phyloP scores from a whole-genome alignment of 768 basidiomycete genomes.

The Filobasidium wieringae region DNA sequence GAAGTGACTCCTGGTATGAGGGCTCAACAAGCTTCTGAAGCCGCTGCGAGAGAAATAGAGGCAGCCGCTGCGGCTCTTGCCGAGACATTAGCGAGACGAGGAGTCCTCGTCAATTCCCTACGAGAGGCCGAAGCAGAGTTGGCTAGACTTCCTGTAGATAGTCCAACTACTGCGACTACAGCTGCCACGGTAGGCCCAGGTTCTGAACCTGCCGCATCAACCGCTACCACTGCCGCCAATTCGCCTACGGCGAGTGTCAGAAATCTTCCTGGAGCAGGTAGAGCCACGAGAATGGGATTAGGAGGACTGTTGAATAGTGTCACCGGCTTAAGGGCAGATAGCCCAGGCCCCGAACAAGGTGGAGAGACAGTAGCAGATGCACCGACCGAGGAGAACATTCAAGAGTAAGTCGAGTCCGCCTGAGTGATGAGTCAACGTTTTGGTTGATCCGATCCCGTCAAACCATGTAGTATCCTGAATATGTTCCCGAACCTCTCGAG shows the following conservation, averaged over 20 bases:
- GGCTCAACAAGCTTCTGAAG: slow-evolving; percentile 15
- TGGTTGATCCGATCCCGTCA: not conserved
- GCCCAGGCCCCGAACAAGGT: not conserved
- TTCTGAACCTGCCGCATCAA: too few species aligned
- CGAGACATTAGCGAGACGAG: not conserved
- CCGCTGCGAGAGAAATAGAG: slow-evolving; percentile 20
- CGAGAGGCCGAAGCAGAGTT: too few species aligned
- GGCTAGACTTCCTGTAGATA: too few species aligned
- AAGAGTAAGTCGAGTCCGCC: slow-evolving; percentile 34
- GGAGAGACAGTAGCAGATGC: slow-evolving; percentile 30
- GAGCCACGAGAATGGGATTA: not conserved
- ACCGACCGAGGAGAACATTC: slow-evolving; percentile 64
- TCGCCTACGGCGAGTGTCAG: too few species aligned
- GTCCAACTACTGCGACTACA: too few species aligned
- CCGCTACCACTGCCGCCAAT: too few species aligned
- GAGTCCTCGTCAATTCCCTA: too few species aligned
- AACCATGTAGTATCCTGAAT: slow-evolving; percentile 45
- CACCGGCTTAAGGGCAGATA: slow-evolving; percentile 1
- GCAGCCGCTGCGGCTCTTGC: not conserved
- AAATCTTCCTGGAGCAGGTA: too few species aligned
- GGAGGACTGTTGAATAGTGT: slow-evolving; percentile 5
- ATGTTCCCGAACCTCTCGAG: slow-evolving; percentile 78
- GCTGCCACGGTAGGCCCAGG: too few species aligned
- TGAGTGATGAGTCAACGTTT: not conserved
- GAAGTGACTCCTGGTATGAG: slow-evolving; percentile 15